Conservation (phyloP, 2,329 filamentous ascomycete species). For the Lasiodiplodia gonubiensis region DNA sequence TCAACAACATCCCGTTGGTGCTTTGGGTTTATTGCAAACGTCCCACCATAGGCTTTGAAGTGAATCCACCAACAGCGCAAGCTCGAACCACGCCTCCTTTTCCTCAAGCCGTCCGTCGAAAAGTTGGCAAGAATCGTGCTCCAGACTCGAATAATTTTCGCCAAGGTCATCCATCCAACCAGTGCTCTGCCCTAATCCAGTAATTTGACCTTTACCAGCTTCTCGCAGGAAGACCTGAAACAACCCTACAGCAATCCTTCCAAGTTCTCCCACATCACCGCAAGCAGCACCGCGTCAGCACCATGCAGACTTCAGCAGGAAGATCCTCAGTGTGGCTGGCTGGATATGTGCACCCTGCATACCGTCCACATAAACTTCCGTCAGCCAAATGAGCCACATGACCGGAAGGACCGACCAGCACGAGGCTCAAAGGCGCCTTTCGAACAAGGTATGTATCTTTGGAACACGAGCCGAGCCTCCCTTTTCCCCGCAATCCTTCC, state of each 20-base stretch:
- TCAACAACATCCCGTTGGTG: not conserved
- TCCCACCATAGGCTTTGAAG: not conserved
- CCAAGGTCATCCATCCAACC: not conserved
- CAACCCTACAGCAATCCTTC: not conserved
- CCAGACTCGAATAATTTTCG: not conserved
- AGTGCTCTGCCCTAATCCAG: not conserved
- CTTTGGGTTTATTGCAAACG: not conserved
- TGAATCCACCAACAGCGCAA: not conserved
- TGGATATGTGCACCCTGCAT: not conserved
- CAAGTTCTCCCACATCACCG: not conserved
- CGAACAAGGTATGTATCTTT: not conserved
- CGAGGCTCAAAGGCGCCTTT: not conserved
- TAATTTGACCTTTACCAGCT: not conserved
- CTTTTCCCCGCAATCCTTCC: not conserved
- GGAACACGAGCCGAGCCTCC: not conserved
- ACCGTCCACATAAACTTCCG: not conserved
- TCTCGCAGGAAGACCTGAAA: not conserved
- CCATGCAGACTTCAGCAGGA: not conserved
- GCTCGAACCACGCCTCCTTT: not conserved
- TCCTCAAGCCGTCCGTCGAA: not conserved
- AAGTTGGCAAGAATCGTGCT: not conserved
- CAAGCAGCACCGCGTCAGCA: not conserved
- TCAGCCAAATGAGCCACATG: not conserved
- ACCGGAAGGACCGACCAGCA: not conserved
- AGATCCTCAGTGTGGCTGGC: not conserved